These are phyloP conservation scores for Asterochloris erici DNA, from an alignment of 139 green algal genomes.

Conservation along the genomic window DNA sequence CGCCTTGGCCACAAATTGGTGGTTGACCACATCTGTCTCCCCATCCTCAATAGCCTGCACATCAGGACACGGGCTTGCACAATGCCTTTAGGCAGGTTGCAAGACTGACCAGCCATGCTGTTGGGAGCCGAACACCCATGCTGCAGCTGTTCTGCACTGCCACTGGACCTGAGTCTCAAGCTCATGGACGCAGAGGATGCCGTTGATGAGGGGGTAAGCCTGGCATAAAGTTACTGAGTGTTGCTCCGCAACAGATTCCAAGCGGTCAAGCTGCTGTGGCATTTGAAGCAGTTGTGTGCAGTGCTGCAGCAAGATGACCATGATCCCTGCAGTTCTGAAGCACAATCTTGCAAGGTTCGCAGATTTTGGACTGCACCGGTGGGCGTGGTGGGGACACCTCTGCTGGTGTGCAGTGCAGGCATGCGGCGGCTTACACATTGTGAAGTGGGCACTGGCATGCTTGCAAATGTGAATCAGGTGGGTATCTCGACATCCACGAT, in stretches of 20 bases:
- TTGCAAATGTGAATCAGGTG: too few relatives aligned
- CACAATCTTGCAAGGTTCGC: too few relatives aligned
- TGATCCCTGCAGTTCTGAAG: too few relatives aligned
- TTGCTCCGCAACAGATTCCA: too few relatives aligned
- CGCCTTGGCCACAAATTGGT: conserved; percentile 86
- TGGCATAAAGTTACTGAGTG: too few relatives aligned
- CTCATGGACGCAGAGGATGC: neutral
- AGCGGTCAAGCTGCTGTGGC: too few relatives aligned
- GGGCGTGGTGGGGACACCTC: too few relatives aligned
- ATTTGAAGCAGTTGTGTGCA: too few relatives aligned
- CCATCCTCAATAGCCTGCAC: conserved; percentile 59
- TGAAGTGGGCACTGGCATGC: too few relatives aligned
- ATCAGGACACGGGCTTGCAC: neutral
- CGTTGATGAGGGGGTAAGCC: neutral
- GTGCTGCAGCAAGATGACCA: too few relatives aligned
- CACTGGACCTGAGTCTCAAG: neutral
- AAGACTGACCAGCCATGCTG: neutral
- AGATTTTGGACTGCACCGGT: too few relatives aligned
- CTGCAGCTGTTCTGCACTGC: neutral
- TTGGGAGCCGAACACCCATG: neutral
- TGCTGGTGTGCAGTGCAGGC: neutral
- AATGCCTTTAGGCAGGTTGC: neutral
- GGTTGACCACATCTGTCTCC: conserved; percentile 36
- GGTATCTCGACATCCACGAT: neutral
- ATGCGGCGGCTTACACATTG: too few relatives aligned